These are phyloP conservation scores for Neofusicoccum kwambonambiense DNA, from an alignment of 2,329 filamentous ascomycete species.

Conservation along the genomic window DNA sequence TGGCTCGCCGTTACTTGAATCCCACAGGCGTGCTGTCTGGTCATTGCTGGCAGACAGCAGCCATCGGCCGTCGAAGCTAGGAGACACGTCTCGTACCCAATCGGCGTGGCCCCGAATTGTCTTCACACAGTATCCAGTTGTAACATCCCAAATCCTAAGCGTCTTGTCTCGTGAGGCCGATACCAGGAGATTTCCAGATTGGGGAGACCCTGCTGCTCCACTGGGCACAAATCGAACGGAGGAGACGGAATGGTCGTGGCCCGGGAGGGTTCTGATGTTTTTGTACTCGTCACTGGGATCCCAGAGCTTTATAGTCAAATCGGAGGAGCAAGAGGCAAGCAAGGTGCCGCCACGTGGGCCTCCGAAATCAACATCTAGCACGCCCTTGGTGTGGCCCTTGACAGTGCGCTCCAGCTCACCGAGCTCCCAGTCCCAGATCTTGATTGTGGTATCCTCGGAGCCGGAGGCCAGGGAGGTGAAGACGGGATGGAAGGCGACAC, in stretches of 20 bases:
- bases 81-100: slow-evolving; percentile 87
- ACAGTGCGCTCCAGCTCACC: slow-evolving; percentile 87
- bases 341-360: slow-evolving; percentile 77
- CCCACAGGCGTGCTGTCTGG: slow-evolving; percentile 80
- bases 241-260: slow-evolving; percentile 90
- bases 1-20: slow-evolving; percentile 70
- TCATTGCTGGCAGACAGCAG: slow-evolving; percentile 82
- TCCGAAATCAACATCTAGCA: slow-evolving; percentile 86
- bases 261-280: slow-evolving; percentile 85
- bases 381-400: slow-evolving; percentile 87
- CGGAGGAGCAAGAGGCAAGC: slow-evolving; percentile 80
- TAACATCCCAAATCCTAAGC: slow-evolving; percentile 87
- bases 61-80: slow-evolving; percentile 79
- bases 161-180: slow-evolving; percentile 84
- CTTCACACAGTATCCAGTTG: slow-evolving; percentile 87
- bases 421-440: slow-evolving; percentile 96
- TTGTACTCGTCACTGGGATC: slow-evolving; percentile 91
- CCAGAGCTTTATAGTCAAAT: slow-evolving; percentile 94
- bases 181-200: slow-evolving; percentile 81
- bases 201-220: slow-evolving; percentile 71
- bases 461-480: slow-evolving; percentile 89
- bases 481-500: slow-evolving; percentile 87
- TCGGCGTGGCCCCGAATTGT: slow-evolving; percentile 83
- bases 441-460: slow-evolving; percentile 90
- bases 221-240: slow-evolving; percentile 85